Base-by-base conservation (phyloP, 2,329 filamentous ascomycete species). In the Aspergillus chevalieri region DNA sequence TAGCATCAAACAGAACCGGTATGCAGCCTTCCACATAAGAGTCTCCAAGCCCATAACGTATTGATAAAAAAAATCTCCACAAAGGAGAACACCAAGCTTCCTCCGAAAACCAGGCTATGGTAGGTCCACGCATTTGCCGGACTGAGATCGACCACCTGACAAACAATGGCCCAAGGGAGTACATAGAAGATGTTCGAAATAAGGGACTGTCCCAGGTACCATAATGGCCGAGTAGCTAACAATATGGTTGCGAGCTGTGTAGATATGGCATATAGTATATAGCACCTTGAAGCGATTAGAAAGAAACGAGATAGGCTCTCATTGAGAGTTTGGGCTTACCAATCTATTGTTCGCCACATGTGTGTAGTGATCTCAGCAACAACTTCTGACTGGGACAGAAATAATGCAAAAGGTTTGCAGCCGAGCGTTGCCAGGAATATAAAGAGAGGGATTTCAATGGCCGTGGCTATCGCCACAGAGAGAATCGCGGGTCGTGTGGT, bases 151-250 rank as follows among this genome's bases (percentile, higher is more conserved):
- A 48, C 34, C 0, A 54, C 47, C 19, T 57, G 54, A n/a, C 52
- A 55, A 0, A 78, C 82, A 38, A 89, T 79, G 0, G 85, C 84
- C 84, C 85, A 89, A 0, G 84, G 85, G 2, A 89, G 66, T 0
- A 88, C 83, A 60, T 84, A 88, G 0, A 84, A 63, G 0, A 89
- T 44, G 57, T 88, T 89, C 6, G 83, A 86, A 0, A 71, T 76
- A 1, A 89, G 66, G 3, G 81, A 83, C 62, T 88, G 84, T 50
- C 78, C 81, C 0, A 88, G 71, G 60, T 87, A 89, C 84, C 82
- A 88, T 2, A 70, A 69, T 0, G 84, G 84, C 0, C 76, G 68
- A 0, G 84, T 86, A 0, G 85, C 81, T 0, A 87, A 73, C 0
- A 89, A 65, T 0, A 89, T 71, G 0, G 82, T 78, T 0, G 83